These are phyloP conservation scores for Croton laevigatus DNA, from an alignment of 441 rosid genomes.

Conservation along the genomic window DNA sequence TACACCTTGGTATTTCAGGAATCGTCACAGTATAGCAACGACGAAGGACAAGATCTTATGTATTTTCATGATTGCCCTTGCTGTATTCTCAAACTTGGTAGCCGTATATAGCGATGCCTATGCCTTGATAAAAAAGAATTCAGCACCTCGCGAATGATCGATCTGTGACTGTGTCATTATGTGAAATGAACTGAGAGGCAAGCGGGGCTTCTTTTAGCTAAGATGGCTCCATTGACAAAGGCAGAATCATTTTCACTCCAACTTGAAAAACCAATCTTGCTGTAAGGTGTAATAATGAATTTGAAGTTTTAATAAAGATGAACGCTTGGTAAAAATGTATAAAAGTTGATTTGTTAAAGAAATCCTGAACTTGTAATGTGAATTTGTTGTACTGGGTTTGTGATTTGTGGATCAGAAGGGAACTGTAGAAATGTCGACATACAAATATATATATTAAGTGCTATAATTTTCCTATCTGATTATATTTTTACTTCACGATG, in stretches of 20 bases:
- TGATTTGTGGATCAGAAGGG: slow-evolving; percentile 12
- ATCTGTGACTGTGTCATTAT: background rate
- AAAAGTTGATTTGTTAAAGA: slow-evolving; percentile 6
- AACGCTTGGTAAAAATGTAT: slow-evolving; percentile 13
- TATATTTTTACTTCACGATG: no score
- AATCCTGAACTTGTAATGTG: slow-evolving; percentile 4
- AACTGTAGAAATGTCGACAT: background rate
- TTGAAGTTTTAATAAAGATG: slow-evolving; percentile 13
- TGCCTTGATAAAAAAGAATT: slow-evolving; percentile 58
- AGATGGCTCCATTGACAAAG: slow-evolving; percentile 10
- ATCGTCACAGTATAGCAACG: slow-evolving; percentile 65
- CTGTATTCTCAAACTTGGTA: slow-evolving; percentile 63
- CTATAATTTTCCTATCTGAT: background rate
- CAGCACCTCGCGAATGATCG: slow-evolving; percentile 34
- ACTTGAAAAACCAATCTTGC: slow-evolving; percentile 12
- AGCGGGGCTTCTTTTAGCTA: background rate
- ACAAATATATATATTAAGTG: background rate
- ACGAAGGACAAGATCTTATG: slow-evolving; percentile 55
- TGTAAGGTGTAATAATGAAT: background rate
- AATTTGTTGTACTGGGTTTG: background rate
- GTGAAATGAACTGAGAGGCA: background rate
- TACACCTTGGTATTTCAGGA: slow-evolving; percentile 42
- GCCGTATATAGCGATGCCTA: slow-evolving; percentile 81
- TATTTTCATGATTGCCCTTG: slow-evolving; percentile 65
- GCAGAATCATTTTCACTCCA: slow-evolving; percentile 6